These are phyloP conservation scores for Sphaerulina musiva DNA, from an alignment of 2,329 filamentous ascomycete genomes.

Conservation along the genomic window DNA sequence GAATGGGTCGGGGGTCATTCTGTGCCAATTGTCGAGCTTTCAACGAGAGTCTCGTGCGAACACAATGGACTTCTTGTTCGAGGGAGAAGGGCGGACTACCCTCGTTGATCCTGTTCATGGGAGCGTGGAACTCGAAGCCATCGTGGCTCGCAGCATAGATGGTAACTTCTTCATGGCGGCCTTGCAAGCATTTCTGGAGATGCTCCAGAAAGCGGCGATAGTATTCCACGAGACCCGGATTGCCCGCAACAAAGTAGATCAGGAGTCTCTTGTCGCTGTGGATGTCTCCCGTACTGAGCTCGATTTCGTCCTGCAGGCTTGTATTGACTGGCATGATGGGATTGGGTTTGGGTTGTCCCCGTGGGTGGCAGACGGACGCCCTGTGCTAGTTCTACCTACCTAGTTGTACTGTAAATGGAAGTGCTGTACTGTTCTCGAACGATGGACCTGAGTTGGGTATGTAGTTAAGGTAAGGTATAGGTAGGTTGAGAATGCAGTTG, in stretches of 20 bases:
- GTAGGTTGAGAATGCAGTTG: too few relatives aligned
- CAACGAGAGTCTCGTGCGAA: slow-evolving; percentile 38
- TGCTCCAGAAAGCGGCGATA: slow-evolving; percentile 61
- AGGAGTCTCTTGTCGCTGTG: slow-evolving; percentile 35
- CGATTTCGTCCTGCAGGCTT: slow-evolving; percentile 2
- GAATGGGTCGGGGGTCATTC: slow-evolving; percentile 5
- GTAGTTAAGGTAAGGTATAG: too few relatives aligned
- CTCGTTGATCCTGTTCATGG: not conserved
- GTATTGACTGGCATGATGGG: slow-evolving; percentile 3
- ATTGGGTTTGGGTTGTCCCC: too few relatives aligned
- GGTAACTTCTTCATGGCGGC: slow-evolving; percentile 27
- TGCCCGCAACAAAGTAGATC: slow-evolving; percentile 68
- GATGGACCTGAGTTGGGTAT: too few relatives aligned
- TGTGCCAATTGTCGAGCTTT: slow-evolving; percentile 8
- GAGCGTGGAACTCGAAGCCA: slow-evolving; percentile 37
- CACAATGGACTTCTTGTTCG: slow-evolving; percentile 37
- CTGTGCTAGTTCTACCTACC: too few relatives aligned
- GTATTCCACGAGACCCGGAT: slow-evolving; percentile 69
- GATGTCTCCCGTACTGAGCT: not conserved
- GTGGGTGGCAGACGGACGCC: too few relatives aligned
- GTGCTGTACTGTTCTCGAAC: too few relatives aligned
- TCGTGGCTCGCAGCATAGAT: slow-evolving; percentile 39
- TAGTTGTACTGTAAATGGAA: too few relatives aligned
- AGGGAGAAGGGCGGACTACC: slow-evolving; percentile 15
- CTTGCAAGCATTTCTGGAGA: slow-evolving; percentile 38